Evolutionary conservation across 2,329 filamentous ascomycete genomes (phyloP).

Genomic region (Coleophoma cylindrospora): DNA sequence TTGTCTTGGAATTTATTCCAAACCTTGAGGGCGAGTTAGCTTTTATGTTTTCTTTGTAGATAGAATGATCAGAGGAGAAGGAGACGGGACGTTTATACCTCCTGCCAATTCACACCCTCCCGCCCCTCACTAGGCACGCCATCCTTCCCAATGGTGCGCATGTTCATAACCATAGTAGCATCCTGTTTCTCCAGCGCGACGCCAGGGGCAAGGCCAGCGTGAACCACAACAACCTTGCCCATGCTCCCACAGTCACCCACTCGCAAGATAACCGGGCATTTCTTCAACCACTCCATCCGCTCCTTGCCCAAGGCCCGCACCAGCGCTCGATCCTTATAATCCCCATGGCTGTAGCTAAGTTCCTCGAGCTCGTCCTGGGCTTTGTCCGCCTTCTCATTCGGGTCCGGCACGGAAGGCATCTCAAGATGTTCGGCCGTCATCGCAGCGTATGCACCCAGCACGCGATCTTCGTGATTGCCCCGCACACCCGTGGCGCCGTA

Average conservation of each 20-base stretch:
- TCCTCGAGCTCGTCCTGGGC: constrained; percentile 18
- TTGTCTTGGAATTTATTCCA: constrained; percentile 49
- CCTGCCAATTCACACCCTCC: constrained; percentile 22
- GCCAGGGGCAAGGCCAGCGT: constrained; percentile 79
- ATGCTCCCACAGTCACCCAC: constrained; percentile 57
- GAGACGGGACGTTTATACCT: constrained; percentile 15
- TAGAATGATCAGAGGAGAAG: background rate
- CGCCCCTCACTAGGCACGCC: constrained; percentile 21
- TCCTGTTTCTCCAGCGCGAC: constrained; percentile 66
- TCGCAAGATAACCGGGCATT: constrained; percentile 73
- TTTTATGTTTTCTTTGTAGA: background rate
- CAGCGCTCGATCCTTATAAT: constrained; percentile 22
- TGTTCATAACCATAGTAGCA: constrained; percentile 83
- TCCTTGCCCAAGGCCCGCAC: constrained; percentile 28
- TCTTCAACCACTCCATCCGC: constrained; percentile 65
- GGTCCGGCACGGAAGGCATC: constrained; percentile 10
- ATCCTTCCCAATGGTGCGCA: constrained; percentile 55
- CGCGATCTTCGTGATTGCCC: constrained; percentile 87
- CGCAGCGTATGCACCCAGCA: constrained; percentile 60
- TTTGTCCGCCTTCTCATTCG: constrained; percentile 22
- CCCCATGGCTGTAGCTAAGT: constrained; percentile 18
- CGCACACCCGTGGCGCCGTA: constrained; percentile 76
- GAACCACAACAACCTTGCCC: constrained; percentile 69
- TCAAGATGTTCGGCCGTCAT: constrained; percentile 27
- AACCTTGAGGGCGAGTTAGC: constrained; percentile 28